phyloP scores from a whole-genome alignment of 495 filamentous ascomycete species.

The Trichoderma orchidacearum region DNA sequence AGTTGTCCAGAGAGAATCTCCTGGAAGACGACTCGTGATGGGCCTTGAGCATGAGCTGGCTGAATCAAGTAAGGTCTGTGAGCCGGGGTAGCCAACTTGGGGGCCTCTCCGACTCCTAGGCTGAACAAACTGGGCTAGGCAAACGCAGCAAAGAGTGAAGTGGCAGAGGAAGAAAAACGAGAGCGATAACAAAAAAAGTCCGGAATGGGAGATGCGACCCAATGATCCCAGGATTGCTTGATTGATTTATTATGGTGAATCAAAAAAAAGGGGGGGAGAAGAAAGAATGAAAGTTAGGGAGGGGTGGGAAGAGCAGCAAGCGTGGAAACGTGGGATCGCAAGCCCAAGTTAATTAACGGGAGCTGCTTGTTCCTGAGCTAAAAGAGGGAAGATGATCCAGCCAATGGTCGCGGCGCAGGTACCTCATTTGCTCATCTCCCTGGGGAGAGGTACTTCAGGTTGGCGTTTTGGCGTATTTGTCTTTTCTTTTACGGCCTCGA shows the following conservation, averaged over 20 bases:
- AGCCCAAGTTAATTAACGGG: neutral
- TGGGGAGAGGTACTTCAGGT: neutral
- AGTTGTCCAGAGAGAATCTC: neutral
- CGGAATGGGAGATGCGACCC: neutral
- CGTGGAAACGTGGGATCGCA: neutral
- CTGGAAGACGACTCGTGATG: neutral
- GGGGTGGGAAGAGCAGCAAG: neutral
- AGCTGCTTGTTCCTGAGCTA: neutral
- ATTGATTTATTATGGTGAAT: neutral
- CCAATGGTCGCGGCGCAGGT: neutral
- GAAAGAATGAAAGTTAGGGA: neutral
- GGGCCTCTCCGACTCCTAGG: neutral
- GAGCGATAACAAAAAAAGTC: neutral
- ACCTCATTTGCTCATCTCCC: neutral
- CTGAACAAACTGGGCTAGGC: neutral
- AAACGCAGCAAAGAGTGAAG: neutral
- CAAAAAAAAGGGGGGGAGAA: neutral
- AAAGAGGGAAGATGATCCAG: neutral
- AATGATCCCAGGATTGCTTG: neutral
- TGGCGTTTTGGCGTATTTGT: neutral
- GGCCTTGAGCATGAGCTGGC: neutral
- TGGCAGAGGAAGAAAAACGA: neutral
- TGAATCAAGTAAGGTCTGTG: neutral
- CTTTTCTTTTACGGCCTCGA: neutral
- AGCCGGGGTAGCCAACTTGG: neutral